Base-by-base conservation (phyloP, 2,329 filamentous ascomycete species). In the Stemphylium beticola region DNA sequence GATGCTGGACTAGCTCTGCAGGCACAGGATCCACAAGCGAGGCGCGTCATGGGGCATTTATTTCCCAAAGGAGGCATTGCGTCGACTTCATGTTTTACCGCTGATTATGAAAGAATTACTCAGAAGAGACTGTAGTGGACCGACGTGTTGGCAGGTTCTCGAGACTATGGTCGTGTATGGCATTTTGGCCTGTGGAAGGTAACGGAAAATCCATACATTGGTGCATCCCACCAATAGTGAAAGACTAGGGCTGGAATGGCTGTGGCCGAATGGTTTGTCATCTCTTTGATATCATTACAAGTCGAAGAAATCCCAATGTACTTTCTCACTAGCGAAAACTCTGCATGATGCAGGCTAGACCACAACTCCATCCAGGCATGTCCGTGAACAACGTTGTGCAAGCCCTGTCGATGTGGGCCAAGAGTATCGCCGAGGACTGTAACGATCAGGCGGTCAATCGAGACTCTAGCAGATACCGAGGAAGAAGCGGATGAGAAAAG, bases 31-130 rank as follows among this genome's bases (percentile, higher is more conserved):
- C 39, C 29, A 43, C 37, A 60, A 60, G 58, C 61, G 64, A 64
- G 44, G 29, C 47, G 29, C 29, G 40, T 57, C 45, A 34, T 57
- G 42, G 49, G 26, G 7, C 17, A 7, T 12, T 38, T 36, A 31
- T 42, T 26, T 41, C 20, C 34, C 36, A 14, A 26, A 4, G 8
- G n/a, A 24, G 11, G 44, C 41, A 55, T 17, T 17, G 36, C 39
- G 26, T 15, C 15, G 4, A 31, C 29, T 14, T n/a, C 37, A 42
- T 32, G 32, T 46, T 18, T n/a, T 49, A 33, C 29, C 24, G 45
- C 24, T 40, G 31, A 43, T 68, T 70, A 70, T 60, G 58, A 71
- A 61, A 55, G 41, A 53, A 62, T 57, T 32, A 22, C 46, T 68
- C 61, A 43, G 58, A 40, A 33, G 4, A 22, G 43, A 29, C 50